These are phyloP conservation scores for Tilletia caries DNA, from an alignment of 1,284 basidiomycete species.

Conservation along the genomic window DNA sequence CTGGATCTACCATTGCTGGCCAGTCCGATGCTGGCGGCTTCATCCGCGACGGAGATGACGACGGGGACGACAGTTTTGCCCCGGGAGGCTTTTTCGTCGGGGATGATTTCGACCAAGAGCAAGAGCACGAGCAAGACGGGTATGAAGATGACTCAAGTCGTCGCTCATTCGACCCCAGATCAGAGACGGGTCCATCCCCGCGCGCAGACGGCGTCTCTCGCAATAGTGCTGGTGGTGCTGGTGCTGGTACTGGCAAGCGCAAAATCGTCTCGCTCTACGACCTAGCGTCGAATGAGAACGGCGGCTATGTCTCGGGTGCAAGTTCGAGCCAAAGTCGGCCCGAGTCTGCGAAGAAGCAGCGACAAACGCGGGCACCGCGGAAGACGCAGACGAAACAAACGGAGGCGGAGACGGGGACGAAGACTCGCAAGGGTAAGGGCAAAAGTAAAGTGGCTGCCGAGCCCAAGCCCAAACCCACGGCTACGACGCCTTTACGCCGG, in stretches of 20 bases:
- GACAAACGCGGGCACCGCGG: not conserved
- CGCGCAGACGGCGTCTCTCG: no score
- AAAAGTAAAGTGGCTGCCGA: not conserved
- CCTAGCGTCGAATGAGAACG: slow-evolving; percentile 10
- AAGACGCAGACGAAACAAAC: slow-evolving; percentile 6
- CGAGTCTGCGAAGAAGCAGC: no score
- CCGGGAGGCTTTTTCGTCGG: slow-evolving; percentile 15
- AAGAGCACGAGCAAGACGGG: not conserved
- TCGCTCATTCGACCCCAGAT: no score
- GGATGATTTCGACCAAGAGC: slow-evolving; percentile 17
- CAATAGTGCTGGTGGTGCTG: no score
- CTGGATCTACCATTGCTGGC: not conserved
- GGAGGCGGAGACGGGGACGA: slow-evolving; percentile 16
- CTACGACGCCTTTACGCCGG: not conserved
- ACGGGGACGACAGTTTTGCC: not conserved
- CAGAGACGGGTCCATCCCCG: no score
- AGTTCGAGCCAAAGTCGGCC: no score
- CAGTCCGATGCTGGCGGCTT: not conserved
- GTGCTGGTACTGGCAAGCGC: no score
- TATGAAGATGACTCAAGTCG: no score
- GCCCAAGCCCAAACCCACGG: not conserved
- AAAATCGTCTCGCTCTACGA: slow-evolving; percentile 28
- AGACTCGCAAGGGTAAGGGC: slow-evolving; percentile 5
- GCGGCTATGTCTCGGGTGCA: not conserved
- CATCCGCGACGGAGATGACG: slow-evolving; percentile 1